Evolutionary conservation across 2,329 filamentous ascomycete genomes (phyloP), one percentile per base, ranked within the genome.

Genomic region (Sclerotinia nivalis): DNA sequence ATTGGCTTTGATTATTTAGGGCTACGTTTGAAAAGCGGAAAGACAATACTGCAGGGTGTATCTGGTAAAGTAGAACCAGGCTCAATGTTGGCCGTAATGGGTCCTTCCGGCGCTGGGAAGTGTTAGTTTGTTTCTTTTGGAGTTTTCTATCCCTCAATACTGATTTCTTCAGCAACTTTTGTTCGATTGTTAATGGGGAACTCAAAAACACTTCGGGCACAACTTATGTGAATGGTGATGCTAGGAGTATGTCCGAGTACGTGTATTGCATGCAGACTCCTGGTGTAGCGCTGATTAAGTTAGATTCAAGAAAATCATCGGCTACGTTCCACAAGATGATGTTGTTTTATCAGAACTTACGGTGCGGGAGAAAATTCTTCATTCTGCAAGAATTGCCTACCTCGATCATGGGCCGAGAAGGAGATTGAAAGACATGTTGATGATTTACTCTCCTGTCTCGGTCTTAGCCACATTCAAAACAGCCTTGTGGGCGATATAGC

Each of bases 351-450:
- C 61, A 10, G 45, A 52, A 20, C 20, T 65, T 22, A 52, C 28
- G 31, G 28, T 65, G 2, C 15, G 10, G 22, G 47, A 40, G 47
- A 65, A 40, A 22, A 65, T 65, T 54, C 61, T 49, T 40, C 28
- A 65, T n/a, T 65, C 22, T 12, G 62, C 34, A 52, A 50, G 62
- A 34, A 54, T 66, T 31, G 8, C 34, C 62, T 66, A 28, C n/a
- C 47, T 34, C 9, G n/a, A 43, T 28, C 15, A 45, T 66, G 49
- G 49, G 28, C 13, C 18, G 62, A 43, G 2, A 22, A 1, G 1
- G 22, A 66, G 20, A 54, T 43, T 28, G 5, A 28, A 66, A 43
- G 18, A 1, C 49, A 55, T 54, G 12, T 43, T 10, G 47, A 66
- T 54, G 47, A 66, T 52, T 6, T 66, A 10, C 20, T 66, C 5